Conservation (phyloP, 2,329 filamentous ascomycete genomes). For the Claviceps sp. region DNA sequence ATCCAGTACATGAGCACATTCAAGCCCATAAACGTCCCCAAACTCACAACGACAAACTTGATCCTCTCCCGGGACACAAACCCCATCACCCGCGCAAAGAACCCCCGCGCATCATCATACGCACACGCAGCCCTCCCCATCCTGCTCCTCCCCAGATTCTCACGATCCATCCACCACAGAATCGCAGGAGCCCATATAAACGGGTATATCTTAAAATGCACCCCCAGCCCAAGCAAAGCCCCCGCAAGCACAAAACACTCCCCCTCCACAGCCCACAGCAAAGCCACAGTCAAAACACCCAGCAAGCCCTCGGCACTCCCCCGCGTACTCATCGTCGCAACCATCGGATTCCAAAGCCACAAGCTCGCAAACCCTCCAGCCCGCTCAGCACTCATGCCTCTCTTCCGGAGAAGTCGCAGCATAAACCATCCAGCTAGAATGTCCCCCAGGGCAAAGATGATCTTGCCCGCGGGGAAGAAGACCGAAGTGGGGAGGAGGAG, state of each 20-base stretch:
- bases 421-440: conserved; percentile 75
- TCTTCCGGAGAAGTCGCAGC: conserved; percentile 23
- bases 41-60: conserved; percentile 47
- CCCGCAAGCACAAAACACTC: conserved; percentile 54
- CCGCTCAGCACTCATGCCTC: conserved; percentile 32
- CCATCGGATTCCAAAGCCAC: conserved; percentile 96
- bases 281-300: conserved; percentile 66
- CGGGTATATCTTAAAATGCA: conserved; percentile 98
- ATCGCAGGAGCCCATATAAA: conserved; percentile 85
- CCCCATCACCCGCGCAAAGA: conserved; percentile 9
- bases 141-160: conserved; percentile 22
- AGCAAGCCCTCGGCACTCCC: conserved; percentile 88
- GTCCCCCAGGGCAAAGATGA: conserved; percentile 73
- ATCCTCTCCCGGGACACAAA: conserved; percentile 45
- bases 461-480: conserved; percentile 77
- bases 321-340: conserved; percentile 87
- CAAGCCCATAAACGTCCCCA: conserved; percentile 58
- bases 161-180: conserved; percentile 63
- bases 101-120: not conserved
- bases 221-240: conserved; percentile 62
- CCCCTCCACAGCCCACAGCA: conserved; percentile 70
- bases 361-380: conserved; percentile 71
- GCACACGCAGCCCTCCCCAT: not conserved
- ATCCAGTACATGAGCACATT: conserved; percentile 68
- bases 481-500: conserved; percentile 68